Base-by-base conservation (phyloP, 2,329 filamentous ascomycete species). In the Ophiosphaerella korrae region DNA sequence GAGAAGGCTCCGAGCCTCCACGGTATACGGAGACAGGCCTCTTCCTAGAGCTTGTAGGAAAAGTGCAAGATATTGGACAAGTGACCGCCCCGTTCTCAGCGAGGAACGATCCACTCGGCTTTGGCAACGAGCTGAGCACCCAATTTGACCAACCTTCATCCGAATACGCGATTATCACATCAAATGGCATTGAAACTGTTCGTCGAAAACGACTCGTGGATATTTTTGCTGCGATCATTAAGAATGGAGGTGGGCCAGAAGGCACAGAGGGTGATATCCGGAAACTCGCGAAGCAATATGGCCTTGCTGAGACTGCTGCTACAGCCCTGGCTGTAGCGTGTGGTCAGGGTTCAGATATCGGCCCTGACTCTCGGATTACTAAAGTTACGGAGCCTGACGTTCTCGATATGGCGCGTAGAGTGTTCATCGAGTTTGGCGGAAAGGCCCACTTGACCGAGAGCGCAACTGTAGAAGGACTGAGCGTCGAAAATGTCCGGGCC, bases 81-180 rank as follows among this genome's bases (percentile, higher is more conserved):
- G 84, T 91, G 24, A 90, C 88, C 1, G 82, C 83, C 42, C 84
- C 89, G 0, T 93, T 92, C 62, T 62, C 68, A 6, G 73, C 72
- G 1, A 82, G 85, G 13, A 88, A 89, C 8, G 82, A 86, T 0
- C 77, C 76, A 9, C 83, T 85, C 18, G 93, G 92, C 0, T 97
- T 96, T 65, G 92, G 93, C 9, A 99, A 99, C 63, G 94, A 99
- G 75, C 80, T 97, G 48, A 91, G 94, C 1, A 88, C 96, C n/a
- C 95, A 99, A 64, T 99, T 94, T 63, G 94, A 99, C 66, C 82
- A 89, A 52, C 80, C 86, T 0, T 83, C 88, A 0, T 86, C 88
- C 43, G 93, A 99, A 68, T 86, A 97, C 57, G 94, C 93, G 1
- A 85, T 99, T 40, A 81, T 99, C 46, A 97, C 94, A 29, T 96